Base-by-base conservation (phyloP, 306 rosid genomes). In the Dicorynia guianensis region DNA sequence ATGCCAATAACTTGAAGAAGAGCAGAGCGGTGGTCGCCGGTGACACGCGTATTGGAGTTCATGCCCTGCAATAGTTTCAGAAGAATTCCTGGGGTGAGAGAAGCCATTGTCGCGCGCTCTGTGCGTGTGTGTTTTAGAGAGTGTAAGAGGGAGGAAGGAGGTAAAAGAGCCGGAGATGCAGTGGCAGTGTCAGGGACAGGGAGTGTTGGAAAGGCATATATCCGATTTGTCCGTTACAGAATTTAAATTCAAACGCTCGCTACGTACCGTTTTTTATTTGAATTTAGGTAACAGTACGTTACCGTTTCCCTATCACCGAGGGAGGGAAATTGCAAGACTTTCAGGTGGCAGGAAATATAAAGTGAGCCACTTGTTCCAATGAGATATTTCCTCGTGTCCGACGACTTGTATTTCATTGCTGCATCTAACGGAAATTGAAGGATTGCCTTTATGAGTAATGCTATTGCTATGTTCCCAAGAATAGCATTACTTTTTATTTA, bases 1-100 rank as follows among this genome's bases (percentile, higher is more conserved):
- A 95, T 95, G 2, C 99, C 99, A 56, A 87, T 89, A 34, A 95
- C 91, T 55, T 95, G 99, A 11, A 95, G 96, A 47, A 95, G 96
- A 7, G 99, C 90, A 1, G 98, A 95, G 42, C 99, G 96, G 87
- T 95, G 99, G 83, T 95, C 99, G 11, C 99, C 98, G 63, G 97
- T 95, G 63, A 95, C 99, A n/a, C 93, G 85, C 65, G 87, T 81
- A 48, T 87, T 64, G 62, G 91, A 86, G 77, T 92, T 95, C 93
- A 95, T 95, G 17, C 93, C 89, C 60, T 90, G 97, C 15, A 95
- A 81, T 11, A 95, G 90, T 52, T 88, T 93, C 6, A 95, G 87
- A 11, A 95, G 87, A 54, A 95, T 86, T 42, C 99, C 99, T 25
- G 88, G 92, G 14, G 97, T 86, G n/a, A 86, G 89, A 39, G 99